These are phyloP conservation scores for Ascobolus immersus DNA, from an alignment of 495 filamentous ascomycete species.

Conservation along the genomic window DNA sequence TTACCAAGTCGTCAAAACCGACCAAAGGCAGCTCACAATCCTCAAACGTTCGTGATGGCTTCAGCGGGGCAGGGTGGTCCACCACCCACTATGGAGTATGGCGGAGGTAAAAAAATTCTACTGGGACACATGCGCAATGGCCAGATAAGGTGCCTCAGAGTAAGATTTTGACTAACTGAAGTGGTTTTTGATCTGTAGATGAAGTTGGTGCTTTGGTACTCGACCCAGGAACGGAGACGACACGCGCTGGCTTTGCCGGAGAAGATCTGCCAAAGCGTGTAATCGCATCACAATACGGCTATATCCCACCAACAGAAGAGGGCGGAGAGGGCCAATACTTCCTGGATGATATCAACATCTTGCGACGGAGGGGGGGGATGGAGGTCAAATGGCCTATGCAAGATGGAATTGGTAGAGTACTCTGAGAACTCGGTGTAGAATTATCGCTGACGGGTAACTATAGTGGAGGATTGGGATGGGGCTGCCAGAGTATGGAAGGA, in stretches of 20 bases:
- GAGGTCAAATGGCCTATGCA: constrained; percentile 76
- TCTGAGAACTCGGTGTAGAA: background rate
- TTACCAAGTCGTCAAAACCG: no score
- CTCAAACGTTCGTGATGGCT: no score
- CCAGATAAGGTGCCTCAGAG: constrained; percentile 6
- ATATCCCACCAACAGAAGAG: constrained; percentile 25
- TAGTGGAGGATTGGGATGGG: constrained; percentile 85
- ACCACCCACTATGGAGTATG: no score
- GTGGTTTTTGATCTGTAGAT: constrained; percentile 28
- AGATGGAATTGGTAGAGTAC: constrained; percentile 35
- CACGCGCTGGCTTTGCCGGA: constrained; percentile 85
- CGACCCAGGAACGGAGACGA: constrained; percentile 72
- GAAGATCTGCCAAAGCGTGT: constrained; percentile 93
- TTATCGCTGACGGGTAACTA: background rate
- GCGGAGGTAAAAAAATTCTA: no score
- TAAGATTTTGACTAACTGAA: background rate
- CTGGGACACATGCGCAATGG: no score
- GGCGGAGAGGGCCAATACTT: constrained; percentile 33
- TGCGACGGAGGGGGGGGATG: constrained; percentile 45
- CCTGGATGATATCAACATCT: constrained; percentile 70
- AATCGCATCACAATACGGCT: constrained; percentile 61
- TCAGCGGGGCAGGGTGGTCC: no score
- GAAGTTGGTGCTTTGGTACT: constrained; percentile 93
- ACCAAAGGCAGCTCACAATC: no score
- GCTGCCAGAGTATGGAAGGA: constrained; percentile 77